Conservation (phyloP, 441 rosid species). For the Isatis lusitanica region DNA sequence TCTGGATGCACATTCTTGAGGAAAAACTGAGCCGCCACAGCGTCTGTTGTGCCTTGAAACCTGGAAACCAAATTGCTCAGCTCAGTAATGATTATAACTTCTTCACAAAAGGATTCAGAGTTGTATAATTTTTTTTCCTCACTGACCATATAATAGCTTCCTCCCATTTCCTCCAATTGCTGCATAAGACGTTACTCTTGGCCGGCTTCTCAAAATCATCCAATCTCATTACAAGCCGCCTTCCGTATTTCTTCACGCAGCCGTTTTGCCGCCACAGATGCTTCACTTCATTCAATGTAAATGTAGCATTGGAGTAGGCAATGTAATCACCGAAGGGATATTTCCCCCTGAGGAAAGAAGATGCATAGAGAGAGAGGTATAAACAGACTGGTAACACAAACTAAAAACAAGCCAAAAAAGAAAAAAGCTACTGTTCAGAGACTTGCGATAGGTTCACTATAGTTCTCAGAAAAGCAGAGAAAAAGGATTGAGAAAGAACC, state of each 20-base stretch:
- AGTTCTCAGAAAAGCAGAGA: conserved; percentile 25
- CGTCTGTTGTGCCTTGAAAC: conserved; percentile 93
- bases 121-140: neutral
- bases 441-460: neutral
- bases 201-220: conserved; percentile 92
- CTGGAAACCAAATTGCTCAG: conserved; percentile 41
- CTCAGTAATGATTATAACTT: conserved; percentile 2
- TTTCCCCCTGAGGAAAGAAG: conserved; percentile 61
- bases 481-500: conserved; percentile 95
- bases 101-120: neutral
- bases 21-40: conserved; percentile 91
- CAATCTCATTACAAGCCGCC: conserved; percentile 72
- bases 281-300: conserved; percentile 81
- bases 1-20: conserved; percentile 75
- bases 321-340: conserved; percentile 92
- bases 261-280: conserved; percentile 81
- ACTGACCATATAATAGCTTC: conserved; percentile 87
- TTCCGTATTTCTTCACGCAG: conserved; percentile 59
- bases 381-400: conserved; percentile 27
- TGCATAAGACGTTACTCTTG: conserved; percentile 73
- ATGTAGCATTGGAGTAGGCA: conserved; percentile 65
- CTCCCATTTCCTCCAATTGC: conserved; percentile 87
- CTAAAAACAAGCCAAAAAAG: conserved; percentile 6
- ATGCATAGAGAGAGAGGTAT: conserved; percentile 8
- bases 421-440: neutral